Evolutionary conservation across 495 filamentous ascomycete genomes (phyloP), one percentile per base, ranked within the genome.

Genomic region (Penicillium macrosclerotiorum): DNA sequence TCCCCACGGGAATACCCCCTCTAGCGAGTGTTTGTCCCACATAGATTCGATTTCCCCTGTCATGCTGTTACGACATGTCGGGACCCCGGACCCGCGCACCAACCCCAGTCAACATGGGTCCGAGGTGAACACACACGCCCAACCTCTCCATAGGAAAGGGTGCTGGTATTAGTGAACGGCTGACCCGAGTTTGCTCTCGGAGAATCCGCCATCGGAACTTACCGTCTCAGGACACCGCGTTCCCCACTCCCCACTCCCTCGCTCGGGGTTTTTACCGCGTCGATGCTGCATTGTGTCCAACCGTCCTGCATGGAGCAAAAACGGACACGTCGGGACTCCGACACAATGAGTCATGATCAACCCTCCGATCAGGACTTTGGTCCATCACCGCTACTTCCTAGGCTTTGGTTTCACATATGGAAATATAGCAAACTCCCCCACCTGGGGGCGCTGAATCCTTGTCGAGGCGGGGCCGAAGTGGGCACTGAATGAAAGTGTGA

Each of bases 191-290:
- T n/a, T n/a, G n/a, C n/a, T n/a, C n/a, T n/a, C n/a, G n/a, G n/a
- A n/a, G n/a, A n/a, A 38, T 38, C 36, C 36, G 34, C 34, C 34
- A 38, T 12, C 36, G 36, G 36, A 38, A 38, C 18, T 24, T 38
- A 19, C 36, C 38, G 38, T 41, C 19, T 30, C 1, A 22, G 38
- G 38, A 30, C 22, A 30, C 24, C 14, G 8, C 9, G 14, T 29
- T 26, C 26, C 38, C 25, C n/a, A 9, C 25, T 2, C 8, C 3
- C 1, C 38, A 27, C 14, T 26, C 8, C 19, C 24, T 26, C 19
- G 22, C 38, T 22, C 38, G 38, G 38, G 38, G 25, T 24, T 27
- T 41, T 30, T 41, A 30, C 38, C 38, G 38, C 38, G 38, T 30
- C 24, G 38, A 19, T 8, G 18, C 13, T n/a, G n/a, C 25, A 20